Evolutionary conservation across 768 basidiomycete genomes (phyloP).

Genomic region (Tylopilus plumbeoviolaceoides): DNA sequence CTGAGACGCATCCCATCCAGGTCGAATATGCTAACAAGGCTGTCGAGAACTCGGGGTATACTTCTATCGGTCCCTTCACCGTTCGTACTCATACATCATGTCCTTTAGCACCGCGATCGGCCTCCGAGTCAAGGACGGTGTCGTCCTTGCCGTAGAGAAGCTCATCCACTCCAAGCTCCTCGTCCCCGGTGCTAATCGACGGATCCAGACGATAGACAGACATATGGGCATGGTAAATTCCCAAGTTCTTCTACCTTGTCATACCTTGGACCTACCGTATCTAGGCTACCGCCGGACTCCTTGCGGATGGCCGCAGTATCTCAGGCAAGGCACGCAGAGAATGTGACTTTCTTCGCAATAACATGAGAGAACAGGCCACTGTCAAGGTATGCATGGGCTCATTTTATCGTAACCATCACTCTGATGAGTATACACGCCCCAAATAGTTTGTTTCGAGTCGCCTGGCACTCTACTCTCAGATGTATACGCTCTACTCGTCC

Average conservation of each 20-base stretch:
- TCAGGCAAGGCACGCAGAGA: conserved; percentile 84
- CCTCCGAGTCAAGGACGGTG: conserved; percentile 88
- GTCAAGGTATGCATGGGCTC: conserved; percentile 57
- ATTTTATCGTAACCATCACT: not conserved
- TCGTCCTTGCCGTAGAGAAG: conserved; percentile 97
- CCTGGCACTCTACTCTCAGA: conserved; percentile 85
- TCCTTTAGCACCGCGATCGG: conserved; percentile 86
- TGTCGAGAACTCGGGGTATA: conserved; percentile 95
- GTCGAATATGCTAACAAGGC: conserved; percentile 99
- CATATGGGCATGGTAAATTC: conserved; percentile 83
- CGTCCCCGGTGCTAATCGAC: conserved; percentile 86
- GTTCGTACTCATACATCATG: not conserved
- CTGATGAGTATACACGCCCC: not conserved
- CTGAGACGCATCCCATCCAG: conserved; percentile 36
- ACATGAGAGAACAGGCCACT: conserved; percentile 68
- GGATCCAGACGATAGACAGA: conserved; percentile 90
- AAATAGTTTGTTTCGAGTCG: conserved; percentile 64
- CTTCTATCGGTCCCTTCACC: not conserved
- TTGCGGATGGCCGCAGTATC: conserved; percentile 90
- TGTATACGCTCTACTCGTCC: conserved; percentile 96
- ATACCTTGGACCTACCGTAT: not conserved
- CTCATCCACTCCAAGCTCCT: conserved; percentile 93
- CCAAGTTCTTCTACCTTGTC: not conserved
- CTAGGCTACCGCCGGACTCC: conserved; percentile 88
- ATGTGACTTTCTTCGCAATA: conserved; percentile 66